phyloP scores from a whole-genome alignment of 257 asterid species.

The Jacaranda copaia region DNA sequence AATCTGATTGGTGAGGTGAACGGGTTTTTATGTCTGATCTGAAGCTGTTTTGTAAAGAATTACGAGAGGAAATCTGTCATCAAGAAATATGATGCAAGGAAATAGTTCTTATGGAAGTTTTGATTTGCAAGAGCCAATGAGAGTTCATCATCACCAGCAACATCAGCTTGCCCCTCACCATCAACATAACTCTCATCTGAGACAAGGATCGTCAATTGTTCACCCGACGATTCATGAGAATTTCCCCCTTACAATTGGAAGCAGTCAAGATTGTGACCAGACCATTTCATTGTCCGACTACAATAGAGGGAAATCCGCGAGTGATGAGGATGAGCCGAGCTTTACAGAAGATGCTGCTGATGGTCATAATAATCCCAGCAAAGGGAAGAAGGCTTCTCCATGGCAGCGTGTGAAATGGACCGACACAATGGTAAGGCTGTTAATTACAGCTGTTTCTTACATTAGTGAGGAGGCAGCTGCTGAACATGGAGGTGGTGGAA shows the following conservation, averaged over 20 bases:
- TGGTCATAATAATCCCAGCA: conserved; percentile 37
- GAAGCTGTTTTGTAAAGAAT: not conserved
- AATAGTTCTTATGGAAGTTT: conserved; percentile 56
- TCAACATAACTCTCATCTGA: conserved; percentile 44
- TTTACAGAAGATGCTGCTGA: conserved; percentile 57
- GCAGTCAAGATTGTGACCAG: conserved; percentile 51
- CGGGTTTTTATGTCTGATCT: conserved; percentile 29
- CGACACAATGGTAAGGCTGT: conserved; percentile 66
- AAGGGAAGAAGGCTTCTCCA: conserved; percentile 61
- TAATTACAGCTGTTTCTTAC: conserved; percentile 80
- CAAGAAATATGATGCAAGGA: conserved; percentile 57
- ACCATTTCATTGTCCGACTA: conserved; percentile 48
- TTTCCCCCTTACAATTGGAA: conserved; percentile 64
- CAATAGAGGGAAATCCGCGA: conserved; percentile 51
- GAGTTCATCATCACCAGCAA: conserved; percentile 60
- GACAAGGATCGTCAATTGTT: conserved; percentile 50
- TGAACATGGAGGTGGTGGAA: conserved; percentile 47
- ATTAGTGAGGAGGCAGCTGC: conserved; percentile 68
- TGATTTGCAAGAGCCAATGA: conserved; percentile 55
- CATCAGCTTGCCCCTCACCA: conserved; percentile 20
- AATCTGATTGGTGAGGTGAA: conserved; percentile 16
- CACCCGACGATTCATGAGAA: conserved; percentile 53
- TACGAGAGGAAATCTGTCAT: conserved; percentile 54
- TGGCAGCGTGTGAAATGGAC: conserved; percentile 70
- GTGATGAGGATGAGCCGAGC: conserved; percentile 82